These are phyloP conservation scores for Chrysanthemum lavandulifolium DNA, from an alignment of 129 eudicot genomes.

Conservation along the genomic window DNA sequence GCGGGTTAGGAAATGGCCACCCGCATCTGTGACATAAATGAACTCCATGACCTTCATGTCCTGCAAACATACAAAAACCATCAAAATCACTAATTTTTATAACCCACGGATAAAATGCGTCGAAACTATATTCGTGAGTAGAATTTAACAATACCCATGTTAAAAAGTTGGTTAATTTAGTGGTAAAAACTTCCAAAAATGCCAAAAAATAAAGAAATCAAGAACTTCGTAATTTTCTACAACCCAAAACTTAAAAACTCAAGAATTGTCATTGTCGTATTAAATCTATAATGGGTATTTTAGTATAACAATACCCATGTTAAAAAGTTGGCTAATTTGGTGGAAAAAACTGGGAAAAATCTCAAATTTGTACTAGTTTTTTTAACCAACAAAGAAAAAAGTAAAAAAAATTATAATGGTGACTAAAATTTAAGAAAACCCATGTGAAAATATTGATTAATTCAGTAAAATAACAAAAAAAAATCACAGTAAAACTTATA, in stretches of 20 bases:
- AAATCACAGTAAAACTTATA: neutral
- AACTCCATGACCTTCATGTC: conserved; percentile 54
- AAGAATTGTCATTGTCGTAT: too few species aligned
- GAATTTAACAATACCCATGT: neutral
- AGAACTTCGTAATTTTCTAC: too few species aligned
- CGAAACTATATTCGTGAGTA: neutral
- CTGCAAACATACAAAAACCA: conserved; percentile 36
- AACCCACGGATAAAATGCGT: neutral
- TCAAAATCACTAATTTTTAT: neutral
- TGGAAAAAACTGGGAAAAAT: neutral
- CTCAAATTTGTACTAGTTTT: neutral
- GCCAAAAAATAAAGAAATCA: too few species aligned
- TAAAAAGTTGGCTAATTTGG: neutral
- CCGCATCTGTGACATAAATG: conserved; percentile 80
- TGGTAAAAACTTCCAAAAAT: too few species aligned
- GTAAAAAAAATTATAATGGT: conserved; percentile 23
- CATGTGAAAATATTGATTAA: conserved; percentile 2
- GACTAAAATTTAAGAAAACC: neutral
- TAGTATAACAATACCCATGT: neutral
- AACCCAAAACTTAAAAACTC: too few species aligned
- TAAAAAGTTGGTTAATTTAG: neutral
- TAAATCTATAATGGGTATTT: neutral
- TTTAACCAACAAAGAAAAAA: conserved; percentile 11
- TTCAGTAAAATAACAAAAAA: neutral
- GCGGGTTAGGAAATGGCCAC: conserved; percentile 87